Evolutionary conservation across 1,139 yeast species (phyloP), one percentile per base, ranked within the genome.

Genomic region (Pichia sp.): DNA sequence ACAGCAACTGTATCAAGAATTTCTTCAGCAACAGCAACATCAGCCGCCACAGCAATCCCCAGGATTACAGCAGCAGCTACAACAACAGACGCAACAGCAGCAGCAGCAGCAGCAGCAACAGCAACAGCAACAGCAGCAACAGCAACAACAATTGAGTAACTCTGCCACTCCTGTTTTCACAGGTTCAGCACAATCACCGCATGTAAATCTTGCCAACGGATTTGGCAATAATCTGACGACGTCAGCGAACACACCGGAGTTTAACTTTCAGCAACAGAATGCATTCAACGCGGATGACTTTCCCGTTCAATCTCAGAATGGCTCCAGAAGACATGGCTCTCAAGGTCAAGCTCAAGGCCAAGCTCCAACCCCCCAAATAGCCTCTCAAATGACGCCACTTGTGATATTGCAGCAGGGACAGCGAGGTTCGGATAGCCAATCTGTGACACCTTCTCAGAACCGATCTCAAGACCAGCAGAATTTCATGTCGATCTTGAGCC

Each of bases 401-500:
- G 60, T 60, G 20, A 58, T 58, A 16, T 53, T 57, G 54, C 51
- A 49, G n/a, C 42, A 30, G 6, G 42, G 44, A n/a, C 51, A 49
- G 17, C 46, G 46, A 17, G 34, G 34, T n/a, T 33, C 24, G 9
- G 42, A 42, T 20, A 33, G 33, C 17, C 41, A 38, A 38, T 38
- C 41, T 38, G 41, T 38, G 17, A 43, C 60, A 38, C 45, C 61
- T 46, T 17, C 57, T 8, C 58, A 48, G 29, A 56, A 52, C 17
- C 52, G 47, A 7, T 49, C 49, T 20, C 58, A 48, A 9, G 20
- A 30, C 30, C 16, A 33, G 9, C 53, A 51, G n/a, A 58, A 54
- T 9, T 53, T 60, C 3, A 58, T 52, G 44, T 41, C 64, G 2
- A 60, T 63, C 46, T 49, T 66, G 41, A 63, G 66, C 38, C 69